Conservation (phyloP, 352 stramenopile species). For the Globisporangium okanoganense region DNA sequence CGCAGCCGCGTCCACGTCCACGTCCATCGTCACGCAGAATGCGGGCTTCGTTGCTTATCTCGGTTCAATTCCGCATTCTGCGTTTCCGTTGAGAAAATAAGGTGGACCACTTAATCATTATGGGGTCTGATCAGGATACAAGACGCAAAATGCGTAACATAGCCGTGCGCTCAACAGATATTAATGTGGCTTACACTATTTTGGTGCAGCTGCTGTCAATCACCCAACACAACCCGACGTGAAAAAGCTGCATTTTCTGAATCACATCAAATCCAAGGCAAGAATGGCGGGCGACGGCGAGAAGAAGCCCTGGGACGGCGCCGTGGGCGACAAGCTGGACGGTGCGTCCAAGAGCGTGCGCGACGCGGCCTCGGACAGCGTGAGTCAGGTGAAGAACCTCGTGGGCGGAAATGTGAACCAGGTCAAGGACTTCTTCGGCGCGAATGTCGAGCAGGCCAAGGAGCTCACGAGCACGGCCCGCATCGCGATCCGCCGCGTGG, state of each 20-base stretch:
- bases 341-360: slow-evolving; percentile 44
- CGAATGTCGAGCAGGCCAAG: slow-evolving; percentile 47
- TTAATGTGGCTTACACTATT: neutral
- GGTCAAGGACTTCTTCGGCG: slow-evolving; percentile 34
- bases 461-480: slow-evolving; percentile 61
- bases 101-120: neutral
- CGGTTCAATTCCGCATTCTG: neutral
- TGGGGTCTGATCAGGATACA: neutral
- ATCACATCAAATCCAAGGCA: neutral
- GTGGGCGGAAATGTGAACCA: slow-evolving; percentile 37
- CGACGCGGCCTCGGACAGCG: slow-evolving; percentile 26
- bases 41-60: neutral
- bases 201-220: neutral
- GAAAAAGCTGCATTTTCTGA: neutral
- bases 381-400: slow-evolving; percentile 42
- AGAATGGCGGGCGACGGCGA: slow-evolving; percentile 24
- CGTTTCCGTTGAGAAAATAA: neutral
- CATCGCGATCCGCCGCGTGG: slow-evolving; percentile 32
- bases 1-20: slow-evolving; percentile 20
- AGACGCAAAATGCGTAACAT: neutral
- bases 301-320: slow-evolving; percentile 64
- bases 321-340: slow-evolving; percentile 46
- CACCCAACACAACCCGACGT: neutral
- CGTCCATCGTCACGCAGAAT: neutral
- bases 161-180: neutral